Evolutionary conservation across 2,329 filamentous ascomycete genomes (phyloP), one percentile per base, ranked within the genome.

Genomic region (Pestalotiopsis sp.): DNA sequence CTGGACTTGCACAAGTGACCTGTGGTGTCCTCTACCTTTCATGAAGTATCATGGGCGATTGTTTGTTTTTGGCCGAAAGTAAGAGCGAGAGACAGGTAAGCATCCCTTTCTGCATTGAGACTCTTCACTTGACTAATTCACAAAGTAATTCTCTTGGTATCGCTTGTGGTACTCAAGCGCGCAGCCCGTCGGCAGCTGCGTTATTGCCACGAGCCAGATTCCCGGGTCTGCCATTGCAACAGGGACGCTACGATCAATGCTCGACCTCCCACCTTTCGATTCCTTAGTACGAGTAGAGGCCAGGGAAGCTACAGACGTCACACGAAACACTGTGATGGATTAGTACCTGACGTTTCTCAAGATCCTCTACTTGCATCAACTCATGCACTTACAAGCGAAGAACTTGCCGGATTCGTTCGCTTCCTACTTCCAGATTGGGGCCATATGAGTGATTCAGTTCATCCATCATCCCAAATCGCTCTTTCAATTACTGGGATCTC

Each of bases 401-500:
- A 44, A 56, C 35, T 58, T 55, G 39, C 67, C 67, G 48, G 26
- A 67, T 67, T 52, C 35, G 65, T 62, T 69, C 67, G 67, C 67
- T 69, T 69, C 60, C 22, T 35, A 59, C 57, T 68, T 68, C 67
- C 67, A 35, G 26, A 63, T 64, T 13, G 57, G 64, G 67, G 26
- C 13, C 22, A 39, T 38, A 4, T 65, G 9, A 55, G 17, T 38
- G 20, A 14, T 35, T 11, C 44, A 22, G 22, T 64, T 57, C 52
- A n/a, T 20, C 44, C 7, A 52, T 17, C 17, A 10, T 22, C 20
- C 40, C 22, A 22, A 20, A 11, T 39, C 30, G 24, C 35, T 56
- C 44, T 24, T 14, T 22, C 9, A 13, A 35, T 40, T 40, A 39
- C 44, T 52, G 62, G 48, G 55, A 17, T 30, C 20, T 55, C 17